These are phyloP conservation scores for Aegilops bicornis DNA, from an alignment of 176 grass and related monocot species.

Conservation along the genomic window DNA sequence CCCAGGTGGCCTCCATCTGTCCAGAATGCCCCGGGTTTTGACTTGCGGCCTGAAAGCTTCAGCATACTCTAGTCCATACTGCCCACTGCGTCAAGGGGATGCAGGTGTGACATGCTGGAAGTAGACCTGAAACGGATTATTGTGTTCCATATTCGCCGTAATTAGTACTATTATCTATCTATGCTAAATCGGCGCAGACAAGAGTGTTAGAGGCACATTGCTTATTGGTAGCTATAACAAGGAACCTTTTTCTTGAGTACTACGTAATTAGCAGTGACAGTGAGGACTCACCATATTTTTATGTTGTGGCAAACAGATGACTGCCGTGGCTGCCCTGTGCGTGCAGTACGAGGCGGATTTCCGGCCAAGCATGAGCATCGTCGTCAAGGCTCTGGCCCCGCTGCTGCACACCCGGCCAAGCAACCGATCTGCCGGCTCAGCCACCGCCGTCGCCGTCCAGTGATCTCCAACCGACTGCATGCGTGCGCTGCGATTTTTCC, in stretches of 20 bases:
- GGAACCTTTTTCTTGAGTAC: not conserved
- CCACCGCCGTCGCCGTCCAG: not conserved
- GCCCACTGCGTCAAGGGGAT: too few species aligned
- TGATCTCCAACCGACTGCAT: not conserved
- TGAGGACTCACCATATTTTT: not conserved
- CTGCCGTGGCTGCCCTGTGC: constrained; percentile 70
- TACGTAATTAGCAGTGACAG: not conserved
- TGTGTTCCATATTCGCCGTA: too few species aligned
- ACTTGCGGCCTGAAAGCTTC: too few species aligned
- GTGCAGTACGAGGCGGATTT: constrained; percentile 80
- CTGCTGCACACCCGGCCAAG: constrained; percentile 36
- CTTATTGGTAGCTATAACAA: not conserved
- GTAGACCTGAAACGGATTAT: too few species aligned
- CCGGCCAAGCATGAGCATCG: constrained; percentile 89
- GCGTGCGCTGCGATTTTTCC: not conserved
- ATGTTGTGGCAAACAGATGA: constrained; percentile 45
- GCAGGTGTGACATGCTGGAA: too few species aligned
- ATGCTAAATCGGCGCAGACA: too few species aligned
- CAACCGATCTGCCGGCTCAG: not conserved
- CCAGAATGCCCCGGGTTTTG: too few species aligned
- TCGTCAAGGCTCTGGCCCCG: constrained; percentile 77
- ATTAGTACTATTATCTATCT: too few species aligned
- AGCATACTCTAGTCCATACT: too few species aligned
- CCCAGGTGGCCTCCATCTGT: too few species aligned
- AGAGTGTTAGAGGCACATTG: not conserved